phyloP scores from a whole-genome alignment of 495 filamentous ascomycete species.

The Sporormia fimetaria region DNA sequence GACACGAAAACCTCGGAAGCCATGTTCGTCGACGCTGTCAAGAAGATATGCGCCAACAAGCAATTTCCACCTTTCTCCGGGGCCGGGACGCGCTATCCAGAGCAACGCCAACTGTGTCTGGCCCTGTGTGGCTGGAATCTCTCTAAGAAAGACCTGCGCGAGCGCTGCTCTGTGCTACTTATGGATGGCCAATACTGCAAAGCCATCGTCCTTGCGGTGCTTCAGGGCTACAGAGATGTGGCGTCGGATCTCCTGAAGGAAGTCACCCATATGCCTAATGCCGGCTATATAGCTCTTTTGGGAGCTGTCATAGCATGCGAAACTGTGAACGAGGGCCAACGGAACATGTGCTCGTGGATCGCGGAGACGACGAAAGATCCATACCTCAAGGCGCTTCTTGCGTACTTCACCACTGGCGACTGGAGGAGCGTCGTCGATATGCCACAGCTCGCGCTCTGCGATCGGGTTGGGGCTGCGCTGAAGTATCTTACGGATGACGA shows the following conservation, averaged over 20 bases:
- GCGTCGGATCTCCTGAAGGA: conserved; percentile 32
- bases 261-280: conserved; percentile 25
- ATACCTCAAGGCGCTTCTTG: conserved; percentile 82
- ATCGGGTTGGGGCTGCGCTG: conserved; percentile 77
- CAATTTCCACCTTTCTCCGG: conserved; percentile 40
- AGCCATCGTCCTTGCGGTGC: conserved; percentile 38
- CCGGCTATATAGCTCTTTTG: conserved; percentile 36
- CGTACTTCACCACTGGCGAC: conserved; percentile 77
- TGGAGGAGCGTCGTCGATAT: conserved; percentile 79
- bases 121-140: conserved; percentile 65
- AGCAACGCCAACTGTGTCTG: conserved; percentile 69
- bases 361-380: conserved; percentile 61
- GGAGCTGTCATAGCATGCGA: conserved; percentile 43
- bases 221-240: conserved; percentile 33
- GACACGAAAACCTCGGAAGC: conserved; percentile 14
- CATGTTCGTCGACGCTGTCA: conserved; percentile 39
- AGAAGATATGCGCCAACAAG: conserved; percentile 38
- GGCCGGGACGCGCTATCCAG: conserved; percentile 51
- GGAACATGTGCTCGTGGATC: conserved; percentile 45
- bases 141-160: conserved; percentile 49
- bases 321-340: conserved; percentile 37
- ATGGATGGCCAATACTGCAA: conserved; percentile 64
- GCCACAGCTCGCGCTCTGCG: conserved; percentile 66
- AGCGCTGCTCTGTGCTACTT: conserved; percentile 42
- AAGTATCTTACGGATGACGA: conserved; percentile 70